These are phyloP conservation scores for Epipyxis sp. DNA, from an alignment of 108 stramenopile species.

Conservation along the genomic window DNA sequence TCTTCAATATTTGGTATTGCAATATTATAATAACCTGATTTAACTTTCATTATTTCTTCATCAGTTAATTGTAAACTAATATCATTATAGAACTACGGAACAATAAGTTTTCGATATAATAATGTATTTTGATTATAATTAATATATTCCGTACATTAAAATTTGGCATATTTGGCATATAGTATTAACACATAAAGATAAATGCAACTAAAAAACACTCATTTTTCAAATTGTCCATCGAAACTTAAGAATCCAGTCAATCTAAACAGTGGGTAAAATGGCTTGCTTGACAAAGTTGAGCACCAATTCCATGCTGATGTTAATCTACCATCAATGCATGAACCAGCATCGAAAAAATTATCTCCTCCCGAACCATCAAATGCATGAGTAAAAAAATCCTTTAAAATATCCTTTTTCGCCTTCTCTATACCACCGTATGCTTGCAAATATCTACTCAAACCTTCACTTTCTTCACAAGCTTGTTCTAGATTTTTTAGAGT, in stretches of 20 bases:
- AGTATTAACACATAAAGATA: too few relatives aligned
- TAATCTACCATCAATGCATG: slow-evolving; percentile 73
- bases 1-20: too few relatives aligned
- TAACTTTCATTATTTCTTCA: too few relatives aligned
- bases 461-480: slow-evolving; percentile 60
- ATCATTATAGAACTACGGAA: too few relatives aligned
- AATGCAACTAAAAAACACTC: too few relatives aligned
- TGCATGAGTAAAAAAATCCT: slow-evolving; percentile 76
- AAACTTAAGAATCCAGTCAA: slow-evolving; percentile 71
- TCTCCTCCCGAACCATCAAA: slow-evolving; percentile 62
- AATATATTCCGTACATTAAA: too few relatives aligned
- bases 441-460: slow-evolving; percentile 50
- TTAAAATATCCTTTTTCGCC: slow-evolving; percentile 65
- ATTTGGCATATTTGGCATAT: too few relatives aligned
- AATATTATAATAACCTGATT: too few relatives aligned
- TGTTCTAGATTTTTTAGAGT: slow-evolving; percentile 61
- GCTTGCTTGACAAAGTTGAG: slow-evolving; percentile 62
- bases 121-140: too few relatives aligned
- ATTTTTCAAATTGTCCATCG: slow-evolving; percentile 65
- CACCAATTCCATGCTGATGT: slow-evolving; percentile 84
- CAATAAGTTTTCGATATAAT: too few relatives aligned
- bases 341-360: slow-evolving; percentile 28
- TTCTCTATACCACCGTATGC: slow-evolving; percentile 66
- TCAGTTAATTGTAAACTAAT: too few relatives aligned
- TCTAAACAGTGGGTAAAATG: slow-evolving; percentile 70